Evolutionary conservation across 1,284 basidiomycete genomes (phyloP).

Genomic region (Cryptococcus sp.): DNA sequence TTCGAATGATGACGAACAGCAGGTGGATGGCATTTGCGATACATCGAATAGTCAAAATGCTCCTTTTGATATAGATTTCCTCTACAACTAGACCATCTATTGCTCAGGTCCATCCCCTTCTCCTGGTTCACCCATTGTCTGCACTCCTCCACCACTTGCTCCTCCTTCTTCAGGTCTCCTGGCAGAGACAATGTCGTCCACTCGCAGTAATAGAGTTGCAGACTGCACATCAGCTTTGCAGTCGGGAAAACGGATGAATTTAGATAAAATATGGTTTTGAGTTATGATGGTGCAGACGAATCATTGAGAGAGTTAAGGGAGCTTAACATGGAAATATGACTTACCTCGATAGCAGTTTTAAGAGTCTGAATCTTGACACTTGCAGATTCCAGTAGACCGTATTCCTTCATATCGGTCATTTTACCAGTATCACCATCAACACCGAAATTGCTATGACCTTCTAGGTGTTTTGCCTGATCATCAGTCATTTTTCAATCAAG

Average conservation of each 20-base stretch:
- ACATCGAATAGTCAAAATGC: no score
- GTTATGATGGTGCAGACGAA: no score
- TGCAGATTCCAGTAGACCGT: conserved; percentile 90
- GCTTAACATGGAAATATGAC: conserved; percentile 3
- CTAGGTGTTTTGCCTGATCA: conserved; percentile 83
- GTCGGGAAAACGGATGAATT: no score
- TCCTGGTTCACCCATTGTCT: conserved; percentile 44
- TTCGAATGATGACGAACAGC: no score
- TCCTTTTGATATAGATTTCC: no score
- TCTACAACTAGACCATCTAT: no score
- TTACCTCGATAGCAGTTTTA: conserved; percentile 92
- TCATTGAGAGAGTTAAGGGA: background rate
- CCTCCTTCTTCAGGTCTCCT: conserved; percentile 49
- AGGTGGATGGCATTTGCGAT: no score
- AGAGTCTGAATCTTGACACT: conserved; percentile 97
- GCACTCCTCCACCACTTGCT: conserved; percentile 36
- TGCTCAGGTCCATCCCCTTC: conserved; percentile 34
- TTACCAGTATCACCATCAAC: conserved; percentile 94
- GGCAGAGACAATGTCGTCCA: conserved; percentile 92
- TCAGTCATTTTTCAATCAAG: background rate
- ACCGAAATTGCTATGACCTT: conserved; percentile 84
- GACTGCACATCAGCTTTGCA: conserved; percentile 54
- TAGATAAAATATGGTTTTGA: no score
- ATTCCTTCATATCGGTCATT: conserved; percentile 90
- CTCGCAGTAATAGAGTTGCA: conserved; percentile 83